Conservation (phyloP, 1,284 basidiomycete genomes). For the Fomes fomentarius region DNA sequence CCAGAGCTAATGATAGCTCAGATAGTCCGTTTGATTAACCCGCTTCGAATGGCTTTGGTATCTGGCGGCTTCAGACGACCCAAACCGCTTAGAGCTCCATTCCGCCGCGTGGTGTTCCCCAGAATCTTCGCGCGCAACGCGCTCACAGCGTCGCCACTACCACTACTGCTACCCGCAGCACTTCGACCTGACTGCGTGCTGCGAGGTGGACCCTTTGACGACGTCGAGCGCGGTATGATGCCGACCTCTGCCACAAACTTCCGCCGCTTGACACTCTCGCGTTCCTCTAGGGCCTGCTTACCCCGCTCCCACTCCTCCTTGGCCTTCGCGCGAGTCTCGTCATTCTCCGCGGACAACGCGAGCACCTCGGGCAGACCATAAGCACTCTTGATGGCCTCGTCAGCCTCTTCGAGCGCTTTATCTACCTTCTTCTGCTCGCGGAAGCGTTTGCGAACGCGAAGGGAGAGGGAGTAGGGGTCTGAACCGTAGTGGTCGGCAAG, state of each 20-base stretch:
- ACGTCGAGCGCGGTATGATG: constrained; percentile 32
- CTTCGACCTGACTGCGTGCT: constrained; percentile 10
- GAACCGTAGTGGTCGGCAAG: constrained; percentile 74
- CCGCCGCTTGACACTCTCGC: constrained; percentile 50
- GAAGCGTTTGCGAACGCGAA: constrained; percentile 77
- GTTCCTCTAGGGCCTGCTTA: constrained; percentile 44
- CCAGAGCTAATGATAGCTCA: background rate
- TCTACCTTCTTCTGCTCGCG: constrained; percentile 85
- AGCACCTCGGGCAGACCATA: constrained; percentile 76
- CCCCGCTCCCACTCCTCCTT: constrained; percentile 62
- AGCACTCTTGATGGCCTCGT: constrained; percentile 69
- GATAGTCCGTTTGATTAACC: constrained; percentile 15
- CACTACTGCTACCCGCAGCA: constrained; percentile 7
- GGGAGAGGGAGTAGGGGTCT: constrained; percentile 86
- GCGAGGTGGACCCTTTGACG: constrained; percentile 10
- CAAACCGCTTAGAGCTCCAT: constrained; percentile 8
- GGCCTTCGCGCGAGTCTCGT: constrained; percentile 55
- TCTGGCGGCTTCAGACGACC: constrained; percentile 27
- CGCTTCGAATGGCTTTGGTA: constrained; percentile 3
- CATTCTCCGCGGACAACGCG: constrained; percentile 62
- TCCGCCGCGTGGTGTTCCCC: constrained; percentile 43
- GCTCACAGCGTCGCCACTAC: constrained; percentile 36
- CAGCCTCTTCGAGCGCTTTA: constrained; percentile 62
- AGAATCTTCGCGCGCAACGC: constrained; percentile 60
- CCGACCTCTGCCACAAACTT: constrained; percentile 42